Base-by-base conservation (phyloP, 164 flowering plant species). In the Pachysandra terminalis region DNA sequence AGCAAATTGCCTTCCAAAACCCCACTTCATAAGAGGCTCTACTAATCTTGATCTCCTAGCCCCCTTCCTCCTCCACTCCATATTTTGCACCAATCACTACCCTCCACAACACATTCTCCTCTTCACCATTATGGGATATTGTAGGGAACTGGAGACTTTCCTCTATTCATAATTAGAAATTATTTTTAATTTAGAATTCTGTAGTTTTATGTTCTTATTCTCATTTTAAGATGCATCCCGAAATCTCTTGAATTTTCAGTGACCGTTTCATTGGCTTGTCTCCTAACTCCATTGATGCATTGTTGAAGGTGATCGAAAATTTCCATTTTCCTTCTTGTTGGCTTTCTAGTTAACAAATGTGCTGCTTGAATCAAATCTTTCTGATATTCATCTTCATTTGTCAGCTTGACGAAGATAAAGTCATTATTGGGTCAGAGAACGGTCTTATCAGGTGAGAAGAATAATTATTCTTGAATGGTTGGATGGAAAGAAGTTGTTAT, bases 341-440 rank as follows among this genome's bases (percentile, higher is more conserved):
- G 41, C 19, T 14, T 64, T 65, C 5, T 45, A 1, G 17, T 10
- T 15, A 5, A 45, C 6, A 45, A 10, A 1, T 45, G n/a, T n/a
- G 10, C 6, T 45, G 5, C 37, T 62, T 12, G 21, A 48, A 19
- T 21, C 25, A 61, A 64, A 59, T 3, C 13, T 4, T 26, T 22
- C 24, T 35, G 59, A 41, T 40, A 23, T 28, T 24, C 22, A 25
- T 60, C 4, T 65, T 63, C 9, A 25, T 68, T 10, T 72, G 17
- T 64, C 77, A 95, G 99, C 86, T 89, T 75, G 98, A 96, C 71
- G 99, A 96, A 83, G 93, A 96, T 59, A 85, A 88, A 63, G 63
- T 93, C 25, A 90, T 95, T 53, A 80, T 90, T 75, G 99, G 91
- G 56, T 81, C 90, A 5, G 96, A 87, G 75, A 93, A 88, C 82